Conservation (phyloP, 176 grass and related monocot genomes). For the Carex kokanica region DNA sequence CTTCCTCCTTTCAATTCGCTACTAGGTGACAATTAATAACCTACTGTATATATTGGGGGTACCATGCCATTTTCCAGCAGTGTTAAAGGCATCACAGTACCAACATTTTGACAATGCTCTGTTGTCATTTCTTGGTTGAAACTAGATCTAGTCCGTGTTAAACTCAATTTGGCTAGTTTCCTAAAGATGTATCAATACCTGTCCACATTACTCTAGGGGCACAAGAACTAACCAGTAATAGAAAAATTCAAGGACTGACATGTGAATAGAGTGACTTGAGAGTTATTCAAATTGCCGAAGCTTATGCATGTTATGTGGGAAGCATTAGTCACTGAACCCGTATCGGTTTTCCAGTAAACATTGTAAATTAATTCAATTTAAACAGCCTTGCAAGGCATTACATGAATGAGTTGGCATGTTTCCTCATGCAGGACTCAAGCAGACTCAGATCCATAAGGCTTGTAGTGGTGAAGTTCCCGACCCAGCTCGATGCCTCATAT, state of each 20-base stretch:
- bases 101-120: constrained; percentile 2
- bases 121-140: constrained; percentile 6
- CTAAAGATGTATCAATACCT: background rate
- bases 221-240: background rate
- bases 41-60: background rate
- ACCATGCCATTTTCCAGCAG: background rate
- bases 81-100: background rate
- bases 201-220: background rate
- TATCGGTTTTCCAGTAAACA: background rate
- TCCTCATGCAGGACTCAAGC: background rate
- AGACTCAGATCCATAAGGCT: constrained; percentile 52
- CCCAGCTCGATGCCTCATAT: constrained; percentile 59
- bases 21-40: constrained; percentile 33
- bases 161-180: background rate
- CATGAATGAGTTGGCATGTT: background rate
- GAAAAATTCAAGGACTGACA: background rate
- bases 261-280: background rate
- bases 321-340: background rate
- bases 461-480: constrained; percentile 52
- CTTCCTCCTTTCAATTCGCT: constrained; percentile 54
- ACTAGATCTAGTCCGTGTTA: constrained; percentile 3
- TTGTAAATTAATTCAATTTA: background rate
- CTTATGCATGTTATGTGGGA: background rate
- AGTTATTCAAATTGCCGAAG: background rate
- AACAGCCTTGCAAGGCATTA: background rate